A percentile compares a stretch with the other conserved stretches of the same genome.
These are phyloP conservation scores for Ramaria sp. DNA, from an alignment of 768 basidiomycete species.

Conservation along the genomic window DNA sequence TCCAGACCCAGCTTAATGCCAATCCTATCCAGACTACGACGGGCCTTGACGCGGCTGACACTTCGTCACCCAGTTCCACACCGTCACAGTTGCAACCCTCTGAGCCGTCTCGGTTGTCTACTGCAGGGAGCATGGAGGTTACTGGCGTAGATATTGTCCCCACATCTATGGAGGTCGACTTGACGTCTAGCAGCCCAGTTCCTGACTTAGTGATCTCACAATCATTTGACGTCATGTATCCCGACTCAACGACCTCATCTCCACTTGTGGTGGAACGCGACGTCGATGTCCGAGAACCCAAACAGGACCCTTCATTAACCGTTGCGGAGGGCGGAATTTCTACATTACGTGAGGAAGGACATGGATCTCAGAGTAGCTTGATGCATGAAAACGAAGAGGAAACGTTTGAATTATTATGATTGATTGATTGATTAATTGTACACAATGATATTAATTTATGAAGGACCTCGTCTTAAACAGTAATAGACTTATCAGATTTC, in stretches of 20 bases:
- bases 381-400: background rate
- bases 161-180: background rate
- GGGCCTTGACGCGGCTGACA: too few species aligned
- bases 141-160: background rate
- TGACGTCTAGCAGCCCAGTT: background rate
- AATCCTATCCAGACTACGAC: too few species aligned
- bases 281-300: background rate
- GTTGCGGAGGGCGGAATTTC: background rate
- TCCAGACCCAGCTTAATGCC: too few species aligned
- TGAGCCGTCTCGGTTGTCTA: background rate
- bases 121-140: background rate
- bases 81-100: background rate
- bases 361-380: too few species aligned
- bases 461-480: too few species aligned
- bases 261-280: background rate
- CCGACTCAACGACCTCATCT: background rate
- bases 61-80: too few species aligned
- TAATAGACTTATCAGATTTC: too few species aligned
- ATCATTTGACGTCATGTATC: conserved; percentile 3
- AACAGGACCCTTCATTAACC: background rate
- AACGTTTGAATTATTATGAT: background rate
- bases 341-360: background rate
- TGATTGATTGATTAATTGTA: background rate
- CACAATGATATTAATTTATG: too few species aligned
- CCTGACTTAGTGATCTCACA: background rate